Percentiles rank a stretch among this genome's conserved stretches.
phyloP scores from a whole-genome alignment of 2,329 filamentous ascomycete species.

The Penicillium fuscoglaucum region DNA sequence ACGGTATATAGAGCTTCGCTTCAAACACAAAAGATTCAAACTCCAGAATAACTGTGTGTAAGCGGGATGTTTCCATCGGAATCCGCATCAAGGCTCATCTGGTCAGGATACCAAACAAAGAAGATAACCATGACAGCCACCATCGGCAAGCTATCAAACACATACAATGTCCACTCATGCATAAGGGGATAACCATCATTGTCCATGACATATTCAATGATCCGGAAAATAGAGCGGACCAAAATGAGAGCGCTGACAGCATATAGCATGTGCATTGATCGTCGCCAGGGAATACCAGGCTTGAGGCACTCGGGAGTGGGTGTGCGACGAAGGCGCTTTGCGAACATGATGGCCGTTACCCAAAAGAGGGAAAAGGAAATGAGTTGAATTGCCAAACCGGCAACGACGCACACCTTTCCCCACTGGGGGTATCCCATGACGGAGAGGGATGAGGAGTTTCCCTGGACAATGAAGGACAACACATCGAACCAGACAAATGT shows the following conservation, averaged over 20 bases:
- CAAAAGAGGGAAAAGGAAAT: conserved; percentile 30
- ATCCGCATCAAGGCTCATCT: neutral
- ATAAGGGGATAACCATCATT: conserved; percentile 42
- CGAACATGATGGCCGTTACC: conserved; percentile 23
- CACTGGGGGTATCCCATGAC: conserved; percentile 22
- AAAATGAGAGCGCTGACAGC: conserved; percentile 39
- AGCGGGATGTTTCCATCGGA: neutral
- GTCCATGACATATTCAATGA: conserved; percentile 52
- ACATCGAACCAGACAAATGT: conserved; percentile 53
- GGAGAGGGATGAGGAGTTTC: conserved; percentile 15
- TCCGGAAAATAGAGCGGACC: conserved; percentile 48
- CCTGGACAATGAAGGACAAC: conserved; percentile 51
- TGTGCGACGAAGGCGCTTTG: conserved; percentile 18
- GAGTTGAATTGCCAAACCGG: conserved; percentile 31
- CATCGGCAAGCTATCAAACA: conserved; percentile 49
- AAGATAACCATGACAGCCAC: conserved; percentile 20
- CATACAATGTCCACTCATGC: conserved; percentile 48
- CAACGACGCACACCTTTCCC: conserved; percentile 22
- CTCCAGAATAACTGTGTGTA: neutral
- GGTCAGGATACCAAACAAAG: conserved; percentile 16
- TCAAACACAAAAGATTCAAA: neutral
- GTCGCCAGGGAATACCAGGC: conserved; percentile 14
- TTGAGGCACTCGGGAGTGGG: conserved; percentile 12
- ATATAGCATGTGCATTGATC: conserved; percentile 23
- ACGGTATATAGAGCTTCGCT: neutral